Evolutionary conservation across 495 filamentous ascomycete species (phyloP), one percentile per base, ranked within the genome.

Genomic region (Elaphomyces granulatus): DNA sequence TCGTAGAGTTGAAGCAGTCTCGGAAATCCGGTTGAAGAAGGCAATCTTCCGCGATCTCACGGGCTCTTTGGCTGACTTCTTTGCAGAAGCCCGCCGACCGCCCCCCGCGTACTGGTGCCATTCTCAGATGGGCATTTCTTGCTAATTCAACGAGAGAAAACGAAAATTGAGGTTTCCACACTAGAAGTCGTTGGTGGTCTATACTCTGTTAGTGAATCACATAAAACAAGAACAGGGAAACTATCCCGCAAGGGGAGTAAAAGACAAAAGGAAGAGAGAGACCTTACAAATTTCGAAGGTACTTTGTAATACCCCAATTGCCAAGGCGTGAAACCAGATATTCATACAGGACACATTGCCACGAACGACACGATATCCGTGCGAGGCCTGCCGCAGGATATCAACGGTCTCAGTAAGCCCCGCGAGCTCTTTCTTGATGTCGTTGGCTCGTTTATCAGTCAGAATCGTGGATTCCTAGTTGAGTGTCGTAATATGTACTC

Each of bases 241-340:
- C n/a, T n/a, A n/a, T n/a, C n/a, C n/a, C n/a, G n/a, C n/a, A n/a
- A n/a, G 23, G 23, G 12, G 12, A 28, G 12, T 28, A 28, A 28
- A 28, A 28, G 23, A 28, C 23, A 12, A 6, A 20, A 7, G 36
- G 2, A 20, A 16, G 16, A 15, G 18, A 20, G 21, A 20, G 12
- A n/a, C 14, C 17, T 37, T 10, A 37, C 36, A 2, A 16, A 20
- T 20, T 20, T 37, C 36, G 3, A 37, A 37, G 36, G 15, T 37
- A 18, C 15, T 18, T 21, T 37, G 36, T 14, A 37, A 18, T 4
- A 37, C 20, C 12, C 36, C 17, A 20, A 37, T 14, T 3, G 17
- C 17, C 17, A 37, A 20, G 4, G 36, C 36, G 20, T 37, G 36
- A 17, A 8, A 37, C 36, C 36, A 37, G 2, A 37, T 37, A 21